Conservation (phyloP, 192 early-diverging fungal species). For the Coemansia sp. region DNA sequence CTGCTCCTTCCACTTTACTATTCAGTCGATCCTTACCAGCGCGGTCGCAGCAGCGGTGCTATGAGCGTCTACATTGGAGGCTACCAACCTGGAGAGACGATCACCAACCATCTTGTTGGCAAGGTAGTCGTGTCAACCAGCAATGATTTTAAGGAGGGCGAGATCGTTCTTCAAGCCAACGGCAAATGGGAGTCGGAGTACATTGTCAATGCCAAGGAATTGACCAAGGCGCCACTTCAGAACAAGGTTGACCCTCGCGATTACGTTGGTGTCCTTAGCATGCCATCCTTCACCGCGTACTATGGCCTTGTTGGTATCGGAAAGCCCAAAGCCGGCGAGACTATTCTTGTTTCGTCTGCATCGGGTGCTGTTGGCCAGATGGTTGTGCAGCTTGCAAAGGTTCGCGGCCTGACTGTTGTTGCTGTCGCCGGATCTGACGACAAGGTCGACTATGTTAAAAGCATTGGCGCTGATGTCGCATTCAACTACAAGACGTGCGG, state of each 20-base stretch:
- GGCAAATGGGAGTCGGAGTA: too few species aligned
- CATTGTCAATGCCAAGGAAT: too few species aligned
- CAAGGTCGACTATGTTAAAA: conserved; percentile 73
- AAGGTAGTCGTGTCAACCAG: too few species aligned
- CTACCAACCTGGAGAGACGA: conserved; percentile 60
- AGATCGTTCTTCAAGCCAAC: too few species aligned
- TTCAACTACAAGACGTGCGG: too few species aligned
- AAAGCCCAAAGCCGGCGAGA: too few species aligned
- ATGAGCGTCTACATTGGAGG: conserved; percentile 60
- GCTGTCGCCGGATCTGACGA: conserved; percentile 86
- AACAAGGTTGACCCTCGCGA: conserved; percentile 13
- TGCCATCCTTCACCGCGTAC: conserved; percentile 81
- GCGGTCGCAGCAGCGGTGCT: conserved; percentile 63
- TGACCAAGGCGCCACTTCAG: too few species aligned
- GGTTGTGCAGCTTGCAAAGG: conserved; percentile 16
- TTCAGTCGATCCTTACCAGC: conserved; percentile 78
- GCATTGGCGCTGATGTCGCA: neutral
- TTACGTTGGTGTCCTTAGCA: conserved; percentile 63
- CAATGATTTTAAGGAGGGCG: too few species aligned
- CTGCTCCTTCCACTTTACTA: conserved; percentile 65
- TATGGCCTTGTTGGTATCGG: conserved; percentile 62
- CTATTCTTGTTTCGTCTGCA: too few species aligned
- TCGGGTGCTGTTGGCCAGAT: too few species aligned
- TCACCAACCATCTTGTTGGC: neutral
- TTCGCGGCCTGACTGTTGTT: conserved; percentile 73